Conservation (phyloP, 805 yeast species). For the Sporopachydermia quercuum region DNA sequence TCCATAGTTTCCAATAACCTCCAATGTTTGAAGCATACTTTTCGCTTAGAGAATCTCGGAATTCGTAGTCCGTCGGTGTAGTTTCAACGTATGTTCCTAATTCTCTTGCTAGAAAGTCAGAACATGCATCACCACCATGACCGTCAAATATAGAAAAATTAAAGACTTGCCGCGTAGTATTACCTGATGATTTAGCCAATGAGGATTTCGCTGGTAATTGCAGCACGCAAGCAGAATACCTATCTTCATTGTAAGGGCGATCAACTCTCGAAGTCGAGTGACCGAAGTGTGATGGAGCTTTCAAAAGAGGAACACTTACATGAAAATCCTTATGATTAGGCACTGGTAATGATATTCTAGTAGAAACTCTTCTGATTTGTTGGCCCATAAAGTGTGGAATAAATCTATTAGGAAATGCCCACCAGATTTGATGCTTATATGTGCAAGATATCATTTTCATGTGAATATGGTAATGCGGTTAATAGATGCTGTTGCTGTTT, state of each 20-base stretch:
- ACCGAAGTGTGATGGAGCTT: slow-evolving; percentile 65
- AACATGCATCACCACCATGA: slow-evolving; percentile 78
- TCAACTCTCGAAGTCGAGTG: slow-evolving; percentile 66
- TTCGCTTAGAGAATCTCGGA: slow-evolving; percentile 30
- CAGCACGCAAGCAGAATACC: slow-evolving; percentile 51
- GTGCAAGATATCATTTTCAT: too few species aligned
- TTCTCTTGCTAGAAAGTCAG: slow-evolving; percentile 39
- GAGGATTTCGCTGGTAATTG: slow-evolving; percentile 23
- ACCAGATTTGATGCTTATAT: too few species aligned
- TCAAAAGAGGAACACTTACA: slow-evolving; percentile 39
- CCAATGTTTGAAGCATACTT: slow-evolving; percentile 48
- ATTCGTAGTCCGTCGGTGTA: slow-evolving; percentile 18
- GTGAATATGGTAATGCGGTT: too few species aligned
- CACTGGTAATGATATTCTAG: background rate
- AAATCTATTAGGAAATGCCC: too few species aligned
- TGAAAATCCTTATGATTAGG: slow-evolving; percentile 10
- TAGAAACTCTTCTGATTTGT: background rate
- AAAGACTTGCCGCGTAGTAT: slow-evolving; percentile 29
- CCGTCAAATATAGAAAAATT: slow-evolving; percentile 80
- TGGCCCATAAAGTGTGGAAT: too few species aligned
- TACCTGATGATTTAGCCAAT: slow-evolving; percentile 3
- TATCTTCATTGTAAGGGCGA: slow-evolving; percentile 70
- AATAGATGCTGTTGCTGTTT: too few species aligned
- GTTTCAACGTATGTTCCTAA: slow-evolving; percentile 40
- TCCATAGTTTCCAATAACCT: slow-evolving; percentile 79